These are phyloP conservation scores for Hyaloscypha finlandica DNA, from an alignment of 495 filamentous ascomycete species.

Conservation along the genomic window DNA sequence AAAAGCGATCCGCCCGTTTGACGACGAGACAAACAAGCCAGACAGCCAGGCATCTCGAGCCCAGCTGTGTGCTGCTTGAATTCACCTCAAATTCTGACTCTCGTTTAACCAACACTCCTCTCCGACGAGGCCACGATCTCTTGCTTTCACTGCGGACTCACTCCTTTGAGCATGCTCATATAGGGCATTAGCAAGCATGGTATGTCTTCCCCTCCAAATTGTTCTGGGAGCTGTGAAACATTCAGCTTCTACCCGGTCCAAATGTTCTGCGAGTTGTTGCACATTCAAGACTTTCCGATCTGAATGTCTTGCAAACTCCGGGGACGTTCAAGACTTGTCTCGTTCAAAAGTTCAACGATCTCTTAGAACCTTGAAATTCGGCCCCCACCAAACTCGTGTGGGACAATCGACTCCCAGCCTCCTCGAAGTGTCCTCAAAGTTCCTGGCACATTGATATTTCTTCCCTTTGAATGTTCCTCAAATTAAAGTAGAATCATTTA, in stretches of 20 bases:
- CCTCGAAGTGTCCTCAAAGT: neutral
- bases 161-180: slow-evolving; percentile 13
- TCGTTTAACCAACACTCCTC: neutral
- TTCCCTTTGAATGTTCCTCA: too few species aligned
- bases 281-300: neutral
- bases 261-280: neutral
- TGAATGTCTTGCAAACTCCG: neutral
- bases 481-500: neutral
- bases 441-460: neutral
- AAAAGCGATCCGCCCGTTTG: neutral
- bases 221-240: neutral
- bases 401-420: neutral
- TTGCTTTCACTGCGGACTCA: slow-evolving; percentile 1
- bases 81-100: neutral
- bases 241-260: neutral
- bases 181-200: slow-evolving; percentile 3
- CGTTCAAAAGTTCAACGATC: neutral
- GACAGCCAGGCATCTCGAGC: neutral
- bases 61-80: neutral
- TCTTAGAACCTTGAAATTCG: neutral
- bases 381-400: neutral
- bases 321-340: neutral
- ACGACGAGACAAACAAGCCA: slow-evolving; percentile 1
- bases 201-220: neutral
- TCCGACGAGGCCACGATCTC: neutral